These are phyloP conservation scores for Rhododendron griersonianum DNA, from an alignment of 148 eudicot genomes.

Conservation along the genomic window DNA sequence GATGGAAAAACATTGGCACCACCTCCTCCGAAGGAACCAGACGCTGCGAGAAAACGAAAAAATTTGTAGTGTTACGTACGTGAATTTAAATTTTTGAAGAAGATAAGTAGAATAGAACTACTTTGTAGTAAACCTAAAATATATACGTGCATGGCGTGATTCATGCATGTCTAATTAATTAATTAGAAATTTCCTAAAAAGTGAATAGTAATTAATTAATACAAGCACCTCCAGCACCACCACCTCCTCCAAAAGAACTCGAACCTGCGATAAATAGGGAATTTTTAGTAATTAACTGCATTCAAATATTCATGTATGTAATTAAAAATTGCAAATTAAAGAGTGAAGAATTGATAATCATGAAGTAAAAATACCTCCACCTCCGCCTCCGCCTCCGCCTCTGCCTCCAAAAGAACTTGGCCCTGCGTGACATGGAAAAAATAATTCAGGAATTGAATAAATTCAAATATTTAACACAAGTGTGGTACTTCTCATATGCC, in stretches of 20 bases:
- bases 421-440: not conserved
- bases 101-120: not conserved
- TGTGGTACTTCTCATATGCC: not conserved
- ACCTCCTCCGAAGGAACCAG: not conserved
- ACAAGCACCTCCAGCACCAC: not conserved
- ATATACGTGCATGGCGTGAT: not conserved
- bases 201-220: not conserved
- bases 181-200: not conserved
- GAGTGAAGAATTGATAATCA: not conserved
- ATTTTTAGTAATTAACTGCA: not conserved
- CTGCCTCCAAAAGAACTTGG: not conserved
- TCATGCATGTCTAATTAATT: not conserved
- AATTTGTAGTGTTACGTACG: not conserved
- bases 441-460: not conserved
- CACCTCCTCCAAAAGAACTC: not conserved
- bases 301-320: not conserved
- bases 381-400: not conserved
- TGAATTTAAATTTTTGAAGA: not conserved
- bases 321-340: not conserved
- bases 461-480: not conserved
- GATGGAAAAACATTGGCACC: not conserved
- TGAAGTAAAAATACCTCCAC: not conserved
- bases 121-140: not conserved
- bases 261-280: not conserved
- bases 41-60: not conserved